These are phyloP conservation scores for Lichtheimia hyalospora DNA, from an alignment of 371 early-diverging fungal genomes.

Conservation along the genomic window DNA sequence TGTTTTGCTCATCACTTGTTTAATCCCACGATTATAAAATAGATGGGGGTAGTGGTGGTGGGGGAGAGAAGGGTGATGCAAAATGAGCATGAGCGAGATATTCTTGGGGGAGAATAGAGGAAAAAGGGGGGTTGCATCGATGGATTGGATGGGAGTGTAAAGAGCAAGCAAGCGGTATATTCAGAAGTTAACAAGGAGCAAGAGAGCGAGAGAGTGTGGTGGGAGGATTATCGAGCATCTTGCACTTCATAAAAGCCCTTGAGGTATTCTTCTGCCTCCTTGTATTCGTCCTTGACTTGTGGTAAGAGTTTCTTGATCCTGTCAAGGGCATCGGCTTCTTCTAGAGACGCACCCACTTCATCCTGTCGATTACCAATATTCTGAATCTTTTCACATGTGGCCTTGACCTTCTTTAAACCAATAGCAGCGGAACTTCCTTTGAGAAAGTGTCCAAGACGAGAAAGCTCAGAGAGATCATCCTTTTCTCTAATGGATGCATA, in stretches of 20 bases:
- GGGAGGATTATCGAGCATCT: slow-evolving; percentile 28
- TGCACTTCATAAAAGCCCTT: slow-evolving; percentile 67
- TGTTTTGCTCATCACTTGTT: not conserved
- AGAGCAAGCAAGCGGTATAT: no score
- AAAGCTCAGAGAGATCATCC: slow-evolving; percentile 71
- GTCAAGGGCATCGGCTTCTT: slow-evolving; percentile 63
- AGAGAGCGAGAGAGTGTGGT: not conserved
- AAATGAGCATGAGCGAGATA: not conserved
- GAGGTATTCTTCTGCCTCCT: slow-evolving; percentile 75
- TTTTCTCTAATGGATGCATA: no score
- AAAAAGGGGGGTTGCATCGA: no score
- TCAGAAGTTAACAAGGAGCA: no score
- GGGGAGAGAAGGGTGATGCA: not conserved
- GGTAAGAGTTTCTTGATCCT: slow-evolving; percentile 59
- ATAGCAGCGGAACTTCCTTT: slow-evolving; percentile 95
- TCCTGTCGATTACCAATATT: slow-evolving; percentile 79
- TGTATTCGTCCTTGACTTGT: slow-evolving; percentile 68
- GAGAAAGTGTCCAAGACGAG: slow-evolving; percentile 85
- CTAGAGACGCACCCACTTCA: slow-evolving; percentile 56
- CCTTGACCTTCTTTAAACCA: slow-evolving; percentile 81
- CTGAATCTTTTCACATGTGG: slow-evolving; percentile 85
- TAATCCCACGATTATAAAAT: not conserved
- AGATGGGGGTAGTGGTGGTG: not conserved
- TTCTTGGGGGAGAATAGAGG: not conserved
- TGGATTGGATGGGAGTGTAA: no score